Evolutionary conservation across 2,329 filamentous ascomycete species (phyloP).

Genomic region (Sporothrix globosa): DNA sequence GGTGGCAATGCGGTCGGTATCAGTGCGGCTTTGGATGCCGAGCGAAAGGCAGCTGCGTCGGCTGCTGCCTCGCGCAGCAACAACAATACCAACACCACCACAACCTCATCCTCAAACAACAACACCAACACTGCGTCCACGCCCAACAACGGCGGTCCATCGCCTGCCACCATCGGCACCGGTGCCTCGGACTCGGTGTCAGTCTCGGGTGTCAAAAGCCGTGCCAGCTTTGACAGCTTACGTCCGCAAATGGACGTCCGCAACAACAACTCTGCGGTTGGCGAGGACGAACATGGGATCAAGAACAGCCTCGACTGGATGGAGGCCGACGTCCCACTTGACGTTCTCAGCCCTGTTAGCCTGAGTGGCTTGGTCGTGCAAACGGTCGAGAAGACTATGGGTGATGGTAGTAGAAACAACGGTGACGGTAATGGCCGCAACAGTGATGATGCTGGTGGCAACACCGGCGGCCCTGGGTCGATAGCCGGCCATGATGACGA

Average conservation of each 20-base stretch:
- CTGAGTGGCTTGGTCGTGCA: conserved; percentile 42
- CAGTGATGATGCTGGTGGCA: not conserved
- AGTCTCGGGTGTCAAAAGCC: conserved; percentile 7
- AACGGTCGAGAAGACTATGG: conserved; percentile 40
- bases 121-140: conserved; percentile 1
- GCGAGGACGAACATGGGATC: conserved; percentile 15
- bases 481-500: conserved; percentile 29
- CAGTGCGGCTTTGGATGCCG: conserved; percentile 22
- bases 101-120: not conserved
- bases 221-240: conserved; percentile 4
- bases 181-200: not conserved
- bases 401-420: not conserved
- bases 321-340: conserved; percentile 34
- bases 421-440: not conserved
- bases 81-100: conserved; percentile 4
- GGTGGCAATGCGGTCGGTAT: not conserved
- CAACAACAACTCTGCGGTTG: not conserved
- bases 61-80: not conserved
- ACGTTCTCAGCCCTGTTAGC: conserved; percentile 42
- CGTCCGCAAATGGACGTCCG: conserved; percentile 22
- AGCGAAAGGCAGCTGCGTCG: conserved; percentile 20
- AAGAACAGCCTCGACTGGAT: conserved; percentile 39
- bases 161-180: not conserved
- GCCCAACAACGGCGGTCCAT: not conserved
- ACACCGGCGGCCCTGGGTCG: not conserved